Base-by-base conservation (phyloP, 805 yeast genomes). In the Candida krabiensis region DNA sequence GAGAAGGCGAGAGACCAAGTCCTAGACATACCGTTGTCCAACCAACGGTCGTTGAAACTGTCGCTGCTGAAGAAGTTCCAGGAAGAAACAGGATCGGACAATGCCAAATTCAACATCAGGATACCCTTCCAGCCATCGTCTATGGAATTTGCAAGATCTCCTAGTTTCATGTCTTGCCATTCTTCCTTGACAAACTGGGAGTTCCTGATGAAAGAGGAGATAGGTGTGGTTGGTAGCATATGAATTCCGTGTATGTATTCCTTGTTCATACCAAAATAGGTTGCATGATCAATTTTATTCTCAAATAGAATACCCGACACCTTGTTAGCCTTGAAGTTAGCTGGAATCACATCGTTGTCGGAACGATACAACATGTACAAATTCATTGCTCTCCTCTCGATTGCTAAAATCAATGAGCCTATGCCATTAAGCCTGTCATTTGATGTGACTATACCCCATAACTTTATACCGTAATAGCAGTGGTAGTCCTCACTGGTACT, bases 221-320 rank as follows among this genome's bases (percentile, higher is more conserved):
- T 68, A 1, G 87, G 84, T 0, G 86, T 81, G 19, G 77, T 64
- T 16, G 90, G 90, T 26, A 84, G 55, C 89, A 83, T 84, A 57
- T 84, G 89, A 43, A 83, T 84, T 4, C 91, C 91, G 49, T 83
- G 87, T 37, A 81, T 82, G 51, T 77, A 83, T 58, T 82, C 81
- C 28, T 66, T 61, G 38, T 73, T 64, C 42, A 64, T 55, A 4
- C 89, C 89, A 53, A 84, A 84, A 52, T 77, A 84, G 2, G 90
- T 83, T 6, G 86, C 75, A 63, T 83, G 80, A 53, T 79, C 86
- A 40, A 80, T 67, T 54, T 83, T 82, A 63, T 83, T 83, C 55
- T 84, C 89, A 59, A 81, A 81, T 31, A 77, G 58, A 41, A 84
- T 82, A 6, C 91, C 91, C 21, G 79, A 60, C 8, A 82, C 89